These are phyloP conservation scores for Acanthamoeba culbertsoni DNA, from an alignment of 208 protist genomes.

Conservation along the genomic window DNA sequence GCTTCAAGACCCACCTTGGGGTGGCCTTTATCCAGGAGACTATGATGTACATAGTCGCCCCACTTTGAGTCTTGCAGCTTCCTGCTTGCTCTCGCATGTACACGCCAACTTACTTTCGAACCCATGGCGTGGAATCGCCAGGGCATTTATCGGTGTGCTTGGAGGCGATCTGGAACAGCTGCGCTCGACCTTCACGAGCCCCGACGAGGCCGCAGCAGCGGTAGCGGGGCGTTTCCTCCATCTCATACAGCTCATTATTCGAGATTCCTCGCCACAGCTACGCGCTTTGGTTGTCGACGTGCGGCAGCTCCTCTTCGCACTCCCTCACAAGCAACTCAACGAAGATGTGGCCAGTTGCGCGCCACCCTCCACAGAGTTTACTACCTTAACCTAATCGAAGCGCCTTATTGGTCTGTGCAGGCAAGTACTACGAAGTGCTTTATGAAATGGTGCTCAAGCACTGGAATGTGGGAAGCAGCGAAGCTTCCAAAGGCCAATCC, in stretches of 20 bases:
- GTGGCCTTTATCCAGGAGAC: neutral
- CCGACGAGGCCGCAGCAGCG: neutral
- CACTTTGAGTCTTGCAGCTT: too few relatives aligned
- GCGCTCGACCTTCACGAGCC: neutral
- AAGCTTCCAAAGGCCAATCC: neutral
- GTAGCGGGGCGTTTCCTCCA: neutral
- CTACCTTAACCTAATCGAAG: neutral
- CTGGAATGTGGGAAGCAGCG: neutral
- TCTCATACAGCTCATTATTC: neutral
- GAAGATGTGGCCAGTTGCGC: neutral
- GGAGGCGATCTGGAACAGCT: neutral
- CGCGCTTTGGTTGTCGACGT: neutral
- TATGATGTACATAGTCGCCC: neutral
- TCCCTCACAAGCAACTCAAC: neutral
- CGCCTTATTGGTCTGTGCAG: neutral
- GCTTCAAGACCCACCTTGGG: neutral
- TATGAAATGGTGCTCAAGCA: neutral
- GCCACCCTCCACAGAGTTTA: neutral
- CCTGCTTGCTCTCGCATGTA: too few relatives aligned
- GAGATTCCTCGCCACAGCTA: neutral
- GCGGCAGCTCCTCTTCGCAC: neutral
- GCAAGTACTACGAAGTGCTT: neutral
- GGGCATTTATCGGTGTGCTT: neutral
- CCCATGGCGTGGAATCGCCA: neutral
- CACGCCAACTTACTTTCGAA: neutral